These are phyloP conservation scores for Cryphonectria radicalis DNA, from an alignment of 2,329 filamentous ascomycete genomes.

Conservation along the genomic window DNA sequence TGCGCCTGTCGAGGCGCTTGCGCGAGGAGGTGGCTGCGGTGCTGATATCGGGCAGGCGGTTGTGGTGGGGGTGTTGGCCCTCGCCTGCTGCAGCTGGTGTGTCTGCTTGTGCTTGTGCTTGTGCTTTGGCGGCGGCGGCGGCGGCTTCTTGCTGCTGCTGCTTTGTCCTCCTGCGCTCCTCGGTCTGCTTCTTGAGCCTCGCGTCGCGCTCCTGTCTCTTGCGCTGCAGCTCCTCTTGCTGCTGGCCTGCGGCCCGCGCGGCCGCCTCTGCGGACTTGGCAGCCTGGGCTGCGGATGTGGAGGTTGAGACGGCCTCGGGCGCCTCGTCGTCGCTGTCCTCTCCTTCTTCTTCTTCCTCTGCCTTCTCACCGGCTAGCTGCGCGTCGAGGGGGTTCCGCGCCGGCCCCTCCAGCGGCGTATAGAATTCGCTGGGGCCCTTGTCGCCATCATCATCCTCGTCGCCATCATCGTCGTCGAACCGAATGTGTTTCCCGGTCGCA, in stretches of 20 bases:
- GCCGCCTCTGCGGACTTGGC: slow-evolving; percentile 52
- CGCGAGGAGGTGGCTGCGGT: slow-evolving; percentile 26
- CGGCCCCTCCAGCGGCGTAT: slow-evolving; percentile 38
- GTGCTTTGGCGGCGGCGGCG: slow-evolving; percentile 26
- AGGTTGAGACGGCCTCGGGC: slow-evolving; percentile 62
- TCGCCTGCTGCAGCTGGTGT: slow-evolving; percentile 29
- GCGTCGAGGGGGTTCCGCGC: slow-evolving; percentile 32
- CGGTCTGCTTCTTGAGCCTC: slow-evolving; percentile 59
- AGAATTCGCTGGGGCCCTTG: slow-evolving; percentile 35
- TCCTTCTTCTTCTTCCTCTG: slow-evolving; percentile 39
- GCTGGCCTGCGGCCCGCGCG: slow-evolving; percentile 54
- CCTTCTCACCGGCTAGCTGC: slow-evolving; percentile 30
- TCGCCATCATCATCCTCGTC: slow-evolving; percentile 32
- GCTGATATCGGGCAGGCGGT: slow-evolving; percentile 14
- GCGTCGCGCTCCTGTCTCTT: slow-evolving; percentile 61
- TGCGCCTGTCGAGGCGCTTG: slow-evolving; percentile 40
- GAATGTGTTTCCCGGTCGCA: slow-evolving; percentile 36
- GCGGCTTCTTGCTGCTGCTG: slow-evolving; percentile 36
- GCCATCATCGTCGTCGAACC: slow-evolving; percentile 36
- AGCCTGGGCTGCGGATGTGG: slow-evolving; percentile 48
- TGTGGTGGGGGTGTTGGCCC: slow-evolving; percentile 11
- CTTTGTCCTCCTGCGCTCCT: slow-evolving; percentile 48
- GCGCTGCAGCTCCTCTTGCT: slow-evolving; percentile 55
- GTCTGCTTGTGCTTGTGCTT: slow-evolving; percentile 28
- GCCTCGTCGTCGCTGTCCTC: slow-evolving; percentile 58